These are phyloP conservation scores for Chernovozyma sophiae-reginae DNA, from an alignment of 1,139 yeast genomes.

Conservation along the genomic window DNA sequence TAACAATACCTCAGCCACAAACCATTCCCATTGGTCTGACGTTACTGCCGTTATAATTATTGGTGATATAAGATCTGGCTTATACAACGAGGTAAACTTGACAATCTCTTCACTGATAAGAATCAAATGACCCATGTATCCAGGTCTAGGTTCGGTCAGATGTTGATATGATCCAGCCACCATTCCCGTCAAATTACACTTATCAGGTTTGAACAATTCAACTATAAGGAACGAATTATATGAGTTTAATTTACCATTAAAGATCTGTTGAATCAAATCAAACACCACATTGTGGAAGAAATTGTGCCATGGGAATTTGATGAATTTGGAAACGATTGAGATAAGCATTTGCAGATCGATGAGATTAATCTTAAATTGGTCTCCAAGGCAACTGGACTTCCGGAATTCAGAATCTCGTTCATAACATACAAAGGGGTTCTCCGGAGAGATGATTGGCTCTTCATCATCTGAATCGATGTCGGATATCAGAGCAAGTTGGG, in stretches of 20 bases:
- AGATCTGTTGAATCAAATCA: constrained; percentile 46
- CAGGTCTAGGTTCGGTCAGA: constrained; percentile 33
- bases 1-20: constrained; percentile 38
- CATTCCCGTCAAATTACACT: constrained; percentile 31
- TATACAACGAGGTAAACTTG: constrained; percentile 45
- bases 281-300: constrained; percentile 50
- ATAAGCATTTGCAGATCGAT: constrained; percentile 37
- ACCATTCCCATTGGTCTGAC: constrained; percentile 43
- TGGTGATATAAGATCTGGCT: constrained; percentile 46
- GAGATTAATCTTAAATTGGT: constrained; percentile 39
- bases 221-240: constrained; percentile 46
- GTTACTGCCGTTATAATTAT: constrained; percentile 35
- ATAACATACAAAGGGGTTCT: constrained; percentile 44
- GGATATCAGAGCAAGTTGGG: background rate
- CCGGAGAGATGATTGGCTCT: constrained; percentile 44
- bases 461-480: constrained; percentile 43
- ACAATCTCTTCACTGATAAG: constrained; percentile 48
- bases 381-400: constrained; percentile 40
- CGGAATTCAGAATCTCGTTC: constrained; percentile 33
- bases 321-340: constrained; percentile 34
- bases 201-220: constrained; percentile 31
- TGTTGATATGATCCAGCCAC: constrained; percentile 28
- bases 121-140: constrained; percentile 46
- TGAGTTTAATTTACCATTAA: constrained; percentile 46
- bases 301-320: constrained; percentile 44